Conservation (phyloP, 345 rosid genomes). For the Citrus sinensis region DNA sequence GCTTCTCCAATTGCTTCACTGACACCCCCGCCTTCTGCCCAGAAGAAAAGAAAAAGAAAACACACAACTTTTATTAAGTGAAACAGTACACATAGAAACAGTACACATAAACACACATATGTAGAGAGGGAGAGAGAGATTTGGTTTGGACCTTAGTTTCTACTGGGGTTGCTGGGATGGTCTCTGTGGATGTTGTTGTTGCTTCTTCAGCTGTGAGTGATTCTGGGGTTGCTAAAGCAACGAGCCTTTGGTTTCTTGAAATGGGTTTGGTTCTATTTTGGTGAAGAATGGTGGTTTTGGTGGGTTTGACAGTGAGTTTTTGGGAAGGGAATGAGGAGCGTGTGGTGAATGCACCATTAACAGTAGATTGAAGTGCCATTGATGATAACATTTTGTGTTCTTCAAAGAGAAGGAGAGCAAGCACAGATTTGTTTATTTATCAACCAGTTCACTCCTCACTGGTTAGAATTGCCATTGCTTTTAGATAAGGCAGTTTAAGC, state of each 20-base stretch:
- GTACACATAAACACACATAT: neutral
- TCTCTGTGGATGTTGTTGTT: constrained; percentile 10
- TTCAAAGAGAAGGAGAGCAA: neutral
- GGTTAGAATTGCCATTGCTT: constrained; percentile 20
- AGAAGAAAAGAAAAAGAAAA: neutral
- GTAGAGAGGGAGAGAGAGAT: neutral
- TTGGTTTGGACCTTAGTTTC: constrained; percentile 27
- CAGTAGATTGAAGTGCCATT: constrained; percentile 37
- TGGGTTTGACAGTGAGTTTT: constrained; percentile 12
- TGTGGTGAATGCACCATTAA: constrained; percentile 22
- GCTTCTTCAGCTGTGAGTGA: constrained; percentile 33
- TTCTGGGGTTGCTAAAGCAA: constrained; percentile 44
- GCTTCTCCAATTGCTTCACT: constrained; percentile 50
- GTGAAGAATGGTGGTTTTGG: constrained; percentile 10
- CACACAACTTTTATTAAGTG: neutral
- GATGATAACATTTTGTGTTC: constrained; percentile 37
- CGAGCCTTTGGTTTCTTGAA: constrained; percentile 31
- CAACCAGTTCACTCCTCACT: constrained; percentile 1
- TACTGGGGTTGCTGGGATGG: constrained; percentile 17
- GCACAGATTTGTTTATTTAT: neutral
- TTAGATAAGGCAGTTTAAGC: constrained; percentile 35
- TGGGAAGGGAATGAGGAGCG: constrained; percentile 18
- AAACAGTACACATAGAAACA: neutral
- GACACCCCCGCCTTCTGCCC: constrained; percentile 32
- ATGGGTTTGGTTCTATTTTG: constrained; percentile 21